phyloP scores from a whole-genome alignment of 768 basidiomycete genomes.

The Boletus vinaceobasis region DNA sequence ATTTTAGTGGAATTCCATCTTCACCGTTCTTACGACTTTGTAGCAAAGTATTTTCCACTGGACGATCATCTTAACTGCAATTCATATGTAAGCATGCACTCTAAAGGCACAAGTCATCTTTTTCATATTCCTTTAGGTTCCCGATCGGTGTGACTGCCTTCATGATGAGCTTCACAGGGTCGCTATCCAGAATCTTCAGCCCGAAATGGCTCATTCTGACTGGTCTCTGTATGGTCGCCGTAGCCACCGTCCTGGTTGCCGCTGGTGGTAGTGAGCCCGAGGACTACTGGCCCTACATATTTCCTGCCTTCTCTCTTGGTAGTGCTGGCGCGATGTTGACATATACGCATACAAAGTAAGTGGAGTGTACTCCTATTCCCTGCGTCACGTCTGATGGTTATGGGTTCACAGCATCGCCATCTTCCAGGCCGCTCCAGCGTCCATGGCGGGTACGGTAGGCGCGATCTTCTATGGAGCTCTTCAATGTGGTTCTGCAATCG shows the following conservation, averaged over 20 bases:
- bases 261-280: conserved; percentile 38
- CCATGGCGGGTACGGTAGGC: conserved; percentile 51
- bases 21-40: conserved; percentile 33
- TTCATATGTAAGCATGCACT: conserved; percentile 35
- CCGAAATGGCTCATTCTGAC: conserved; percentile 46
- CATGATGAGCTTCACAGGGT: conserved; percentile 36
- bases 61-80: conserved; percentile 37
- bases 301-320: conserved; percentile 50
- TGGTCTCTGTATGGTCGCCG: conserved; percentile 37
- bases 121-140: conserved; percentile 25
- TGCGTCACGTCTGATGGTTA: not conserved
- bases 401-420: conserved; percentile 42
- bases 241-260: conserved; percentile 41
- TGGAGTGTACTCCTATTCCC: not conserved
- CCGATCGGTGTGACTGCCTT: conserved; percentile 42
- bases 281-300: conserved; percentile 45
- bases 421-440: conserved; percentile 44
- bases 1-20: conserved; percentile 40
- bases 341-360: conserved; percentile 49
- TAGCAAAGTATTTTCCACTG: conserved; percentile 45
- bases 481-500: conserved; percentile 51
- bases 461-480: conserved; percentile 55
- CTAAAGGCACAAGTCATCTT: not conserved
- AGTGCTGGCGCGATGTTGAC: conserved; percentile 43
- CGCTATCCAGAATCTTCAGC: conserved; percentile 34